Conservation (phyloP, 345 rosid genomes). For the Passiflora organensis region DNA sequence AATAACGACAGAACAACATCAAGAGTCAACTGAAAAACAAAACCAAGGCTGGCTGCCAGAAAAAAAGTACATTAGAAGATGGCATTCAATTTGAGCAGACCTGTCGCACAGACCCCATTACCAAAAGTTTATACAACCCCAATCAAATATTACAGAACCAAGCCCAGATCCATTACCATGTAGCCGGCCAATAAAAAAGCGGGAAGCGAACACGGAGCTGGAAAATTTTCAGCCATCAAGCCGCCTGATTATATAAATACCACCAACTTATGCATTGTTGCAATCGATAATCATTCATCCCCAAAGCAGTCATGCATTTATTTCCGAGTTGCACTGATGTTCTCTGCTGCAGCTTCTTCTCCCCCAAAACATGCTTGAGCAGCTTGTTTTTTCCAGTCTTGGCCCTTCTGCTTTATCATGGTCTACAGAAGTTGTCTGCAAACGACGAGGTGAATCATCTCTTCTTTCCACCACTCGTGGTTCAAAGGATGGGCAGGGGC, state of each 20-base stretch:
- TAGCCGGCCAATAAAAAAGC: constrained; percentile 16
- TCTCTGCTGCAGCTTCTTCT: constrained; percentile 99
- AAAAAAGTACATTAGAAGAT: constrained; percentile 1
- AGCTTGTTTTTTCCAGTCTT: constrained; percentile 71
- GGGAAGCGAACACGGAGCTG: constrained; percentile 27
- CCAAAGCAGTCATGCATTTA: constrained; percentile 57
- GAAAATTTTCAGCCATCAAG: constrained; percentile 6
- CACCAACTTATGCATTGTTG: background rate
- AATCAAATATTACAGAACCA: constrained; percentile 9
- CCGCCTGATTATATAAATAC: background rate
- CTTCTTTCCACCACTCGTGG: constrained; percentile 47
- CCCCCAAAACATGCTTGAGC: constrained; percentile 98
- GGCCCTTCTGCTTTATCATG: constrained; percentile 74
- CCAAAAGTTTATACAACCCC: constrained; percentile 24
- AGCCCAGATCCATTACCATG: constrained; percentile 23
- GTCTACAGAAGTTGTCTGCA: constrained; percentile 39
- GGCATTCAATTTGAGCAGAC: constrained; percentile 14
- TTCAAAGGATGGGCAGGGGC: constrained; percentile 78
- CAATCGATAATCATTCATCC: background rate
- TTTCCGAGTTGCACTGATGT: constrained; percentile 95
- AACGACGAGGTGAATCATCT: constrained; percentile 40
- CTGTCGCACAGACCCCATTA: constrained; percentile 3
- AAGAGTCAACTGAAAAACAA: constrained; percentile 7
- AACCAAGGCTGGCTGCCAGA: background rate
- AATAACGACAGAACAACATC: too few relatives aligned